phyloP scores from a whole-genome alignment of 2,329 filamentous ascomycete genomes.

The Aschersonia sp. region DNA sequence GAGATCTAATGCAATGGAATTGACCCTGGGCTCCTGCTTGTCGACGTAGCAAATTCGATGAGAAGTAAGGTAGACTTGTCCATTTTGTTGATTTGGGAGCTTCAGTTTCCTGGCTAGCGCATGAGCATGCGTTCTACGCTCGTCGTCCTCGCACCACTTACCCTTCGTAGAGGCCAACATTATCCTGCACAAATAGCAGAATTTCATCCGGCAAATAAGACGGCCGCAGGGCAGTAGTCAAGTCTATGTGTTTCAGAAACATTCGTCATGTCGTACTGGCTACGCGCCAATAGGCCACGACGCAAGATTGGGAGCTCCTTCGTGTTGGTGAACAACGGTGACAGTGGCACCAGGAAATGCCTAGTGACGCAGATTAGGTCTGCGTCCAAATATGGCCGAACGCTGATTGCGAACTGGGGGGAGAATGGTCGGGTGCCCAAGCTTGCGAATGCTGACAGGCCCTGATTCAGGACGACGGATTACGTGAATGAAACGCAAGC shows the following conservation, averaged over 20 bases:
- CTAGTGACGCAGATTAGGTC: not conserved
- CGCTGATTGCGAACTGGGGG: no score
- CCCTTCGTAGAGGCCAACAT: conserved; percentile 95
- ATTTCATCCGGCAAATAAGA: conserved; percentile 87
- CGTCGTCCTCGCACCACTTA: conserved; percentile 28
- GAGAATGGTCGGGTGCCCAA: no score
- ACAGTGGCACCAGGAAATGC: not conserved
- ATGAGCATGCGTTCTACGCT: conserved; percentile 1
- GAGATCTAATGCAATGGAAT: conserved; percentile 73
- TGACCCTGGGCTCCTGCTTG: conserved; percentile 67
- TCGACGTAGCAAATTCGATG: conserved; percentile 94
- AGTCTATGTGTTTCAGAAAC: conserved; percentile 91
- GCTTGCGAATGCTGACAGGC: no score
- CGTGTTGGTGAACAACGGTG: not conserved
- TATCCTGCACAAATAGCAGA: conserved; percentile 91
- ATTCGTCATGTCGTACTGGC: conserved; percentile 52
- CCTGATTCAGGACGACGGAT: no score
- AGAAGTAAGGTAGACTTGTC: conserved; percentile 90
- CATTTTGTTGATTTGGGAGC: conserved; percentile 84
- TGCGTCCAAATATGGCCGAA: not conserved
- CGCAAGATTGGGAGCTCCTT: not conserved
- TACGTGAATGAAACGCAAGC: no score
- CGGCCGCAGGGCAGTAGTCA: conserved; percentile 91
- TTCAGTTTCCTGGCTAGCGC: conserved; percentile 70
- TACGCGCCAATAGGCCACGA: conserved; percentile 3